Base-by-base conservation (phyloP, 371 early-diverging fungal species). In the Mortierella sp. region DNA sequence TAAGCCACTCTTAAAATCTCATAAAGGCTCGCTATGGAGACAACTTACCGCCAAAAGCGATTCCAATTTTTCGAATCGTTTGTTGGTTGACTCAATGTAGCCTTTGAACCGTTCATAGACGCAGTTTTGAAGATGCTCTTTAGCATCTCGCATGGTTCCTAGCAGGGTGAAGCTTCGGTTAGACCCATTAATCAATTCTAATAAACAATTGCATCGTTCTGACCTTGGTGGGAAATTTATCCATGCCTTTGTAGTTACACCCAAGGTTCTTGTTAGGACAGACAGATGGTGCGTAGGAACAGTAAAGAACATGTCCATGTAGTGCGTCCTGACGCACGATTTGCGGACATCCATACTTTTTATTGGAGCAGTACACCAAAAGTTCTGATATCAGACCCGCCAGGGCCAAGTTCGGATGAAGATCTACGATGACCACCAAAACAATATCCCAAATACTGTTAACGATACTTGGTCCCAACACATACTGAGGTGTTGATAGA, bases 321-420 rank as follows among this genome's bases (percentile, higher is more conserved):
- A 86, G 65, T 5, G 85, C 78, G 64, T 92, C 91, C 51, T 86
- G 85, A 1, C 86, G 83, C n/a, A 86, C 69, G 4, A 78, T 70
- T 22, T 81, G 73, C 2, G 78, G 77, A 75, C 92, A 92, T 5
- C 92, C 91, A 66, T 80, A 77, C 28, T 68, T 64, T 40, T 84
- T 78, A 75, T 88, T 84, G n/a, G 84, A 62, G 73, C 92, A 92
- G 69, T 86, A 87, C 5, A 88, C 91, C 0, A 77, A 72, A 9
- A 92, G 84, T 58, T 92, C 92, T 12, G 83, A 77, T 16, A 90
- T 87, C 32, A 92, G 68, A 24, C 86, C 83, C 11, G 85, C 74
- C 22, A 92, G 78, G 4, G 89, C 91, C 12, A 92, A 81, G 68
- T 92, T 92, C 6, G 90, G 85, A 69, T 92, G 92, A 30, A 90